phyloP scores from a whole-genome alignment of 352 stramenopile genomes.

The Thalassiosira mediterranea region DNA sequence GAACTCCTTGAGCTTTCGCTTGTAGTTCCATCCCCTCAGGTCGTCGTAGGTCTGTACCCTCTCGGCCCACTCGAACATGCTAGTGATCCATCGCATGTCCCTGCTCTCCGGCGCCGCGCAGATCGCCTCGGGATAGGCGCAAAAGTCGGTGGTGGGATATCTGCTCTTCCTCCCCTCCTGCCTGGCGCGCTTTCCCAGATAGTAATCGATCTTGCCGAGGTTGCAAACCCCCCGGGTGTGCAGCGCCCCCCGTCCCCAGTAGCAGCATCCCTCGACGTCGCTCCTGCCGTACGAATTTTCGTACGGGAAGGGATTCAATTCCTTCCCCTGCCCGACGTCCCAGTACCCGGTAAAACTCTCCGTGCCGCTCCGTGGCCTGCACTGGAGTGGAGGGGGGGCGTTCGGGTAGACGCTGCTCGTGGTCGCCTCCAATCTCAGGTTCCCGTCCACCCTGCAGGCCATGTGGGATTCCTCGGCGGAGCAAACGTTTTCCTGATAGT shows the following conservation, averaged over 20 bases:
- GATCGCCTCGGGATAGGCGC: slow-evolving; percentile 46
- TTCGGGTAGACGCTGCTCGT: slow-evolving; percentile 27
- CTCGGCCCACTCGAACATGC: slow-evolving; percentile 52
- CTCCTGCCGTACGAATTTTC: slow-evolving; percentile 36
- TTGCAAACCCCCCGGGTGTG: slow-evolving; percentile 43
- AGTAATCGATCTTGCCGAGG: slow-evolving; percentile 52
- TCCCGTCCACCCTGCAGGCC: slow-evolving; percentile 39
- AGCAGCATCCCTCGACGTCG: slow-evolving; percentile 45
- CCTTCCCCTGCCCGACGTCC: slow-evolving; percentile 28
- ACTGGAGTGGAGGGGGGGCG: slow-evolving; percentile 35
- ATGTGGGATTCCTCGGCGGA: slow-evolving; percentile 26
- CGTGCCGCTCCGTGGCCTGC: slow-evolving; percentile 13
- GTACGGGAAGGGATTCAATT: slow-evolving; percentile 24
- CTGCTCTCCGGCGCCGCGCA: slow-evolving; percentile 33
- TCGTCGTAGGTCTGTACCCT: slow-evolving; percentile 47
- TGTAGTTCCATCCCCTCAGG: slow-evolving; percentile 48
- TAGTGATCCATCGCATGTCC: slow-evolving; percentile 48
- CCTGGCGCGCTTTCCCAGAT: slow-evolving; percentile 31
- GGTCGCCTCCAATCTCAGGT: slow-evolving; percentile 30
- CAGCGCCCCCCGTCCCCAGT: slow-evolving; percentile 37
- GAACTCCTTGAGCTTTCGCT: slow-evolving; percentile 46
- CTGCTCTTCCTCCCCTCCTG: slow-evolving; percentile 34
- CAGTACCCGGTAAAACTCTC: slow-evolving; percentile 44
- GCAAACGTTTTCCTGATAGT: slow-evolving; percentile 45
- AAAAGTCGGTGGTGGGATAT: slow-evolving; percentile 59